These are phyloP conservation scores for Cucurbita maxima DNA, from an alignment of 306 rosid species.

Conservation along the genomic window DNA sequence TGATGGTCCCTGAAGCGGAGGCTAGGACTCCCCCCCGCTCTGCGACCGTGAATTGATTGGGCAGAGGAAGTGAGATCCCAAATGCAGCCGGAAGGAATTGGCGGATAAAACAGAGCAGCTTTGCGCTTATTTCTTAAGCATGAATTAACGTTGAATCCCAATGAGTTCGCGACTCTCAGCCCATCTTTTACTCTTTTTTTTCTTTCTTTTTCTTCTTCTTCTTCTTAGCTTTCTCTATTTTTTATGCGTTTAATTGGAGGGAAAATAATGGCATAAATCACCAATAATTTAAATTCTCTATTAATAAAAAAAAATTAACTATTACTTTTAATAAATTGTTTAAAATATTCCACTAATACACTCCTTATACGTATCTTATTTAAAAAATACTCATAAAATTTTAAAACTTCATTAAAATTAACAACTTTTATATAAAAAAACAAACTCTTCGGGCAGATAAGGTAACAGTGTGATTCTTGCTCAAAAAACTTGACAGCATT, in stretches of 20 bases:
- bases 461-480: not conserved
- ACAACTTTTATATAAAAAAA: no score
- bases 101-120: not conserved
- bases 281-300: no score
- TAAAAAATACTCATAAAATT: no score
- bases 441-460: no score
- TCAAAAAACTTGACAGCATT: no score
- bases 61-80: not conserved
- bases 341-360: no score
- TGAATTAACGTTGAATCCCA: not conserved
- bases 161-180: no score
- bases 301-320: no score
- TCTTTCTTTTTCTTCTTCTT: not conserved
- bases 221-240: not conserved
- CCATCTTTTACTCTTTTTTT: not conserved
- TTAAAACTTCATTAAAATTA: no score
- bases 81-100: not conserved
- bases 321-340: no score
- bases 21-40: not conserved
- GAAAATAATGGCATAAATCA: no score
- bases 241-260: not conserved
- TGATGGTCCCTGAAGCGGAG: constrained; percentile 13
- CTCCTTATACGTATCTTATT: no score
- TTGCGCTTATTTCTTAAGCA: not conserved
- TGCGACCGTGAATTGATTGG: not conserved